A percentile compares a stretch with the other conserved stretches of the same genome.
These are phyloP conservation scores for Cylindrotheca fusiformis DNA, from an alignment of 108 stramenopile genomes.

Conservation along the genomic window DNA sequence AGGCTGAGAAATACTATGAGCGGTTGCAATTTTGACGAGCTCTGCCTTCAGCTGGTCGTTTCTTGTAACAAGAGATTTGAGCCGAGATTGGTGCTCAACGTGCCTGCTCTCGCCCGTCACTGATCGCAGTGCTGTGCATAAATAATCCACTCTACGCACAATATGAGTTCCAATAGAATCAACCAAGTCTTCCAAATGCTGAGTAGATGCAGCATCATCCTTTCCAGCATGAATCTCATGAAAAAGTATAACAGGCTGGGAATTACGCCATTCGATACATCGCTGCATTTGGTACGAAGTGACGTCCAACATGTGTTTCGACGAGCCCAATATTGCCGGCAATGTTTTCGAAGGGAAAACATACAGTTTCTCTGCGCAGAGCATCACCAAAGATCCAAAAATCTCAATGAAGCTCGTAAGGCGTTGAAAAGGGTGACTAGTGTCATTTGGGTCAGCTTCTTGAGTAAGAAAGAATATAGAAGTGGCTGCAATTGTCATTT, in stretches of 20 bases:
- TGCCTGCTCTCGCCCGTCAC: background rate
- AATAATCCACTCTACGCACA: background rate
- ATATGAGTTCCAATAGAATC: conserved; percentile 14
- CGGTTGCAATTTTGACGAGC: conserved; percentile 3
- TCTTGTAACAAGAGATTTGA: conserved; percentile 5
- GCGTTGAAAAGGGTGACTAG: conserved; percentile 7
- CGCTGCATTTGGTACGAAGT: background rate
- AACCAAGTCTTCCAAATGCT: conserved; percentile 8
- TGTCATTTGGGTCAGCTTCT: background rate
- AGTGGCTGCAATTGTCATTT: conserved; percentile 16
- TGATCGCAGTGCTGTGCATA: background rate
- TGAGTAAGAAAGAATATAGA: conserved; percentile 15
- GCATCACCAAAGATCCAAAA: conserved; percentile 11
- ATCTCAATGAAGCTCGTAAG: conserved; percentile 10
- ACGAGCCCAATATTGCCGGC: conserved; percentile 12
- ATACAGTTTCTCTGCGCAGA: conserved; percentile 10
- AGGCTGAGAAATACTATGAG: background rate
- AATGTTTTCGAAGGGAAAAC: conserved; percentile 12
- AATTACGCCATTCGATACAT: conserved; percentile 22
- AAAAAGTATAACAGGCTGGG: conserved; percentile 7
- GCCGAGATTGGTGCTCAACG: background rate
- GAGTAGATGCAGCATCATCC: conserved; percentile 15
- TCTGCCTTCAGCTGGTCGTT: background rate
- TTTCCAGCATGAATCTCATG: conserved; percentile 2
- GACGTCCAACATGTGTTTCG: conserved; percentile 15